Evolutionary conservation across 331 rosid genomes (phyloP), one percentile per base, ranked within the genome.

Genomic region (Rhamnella rubrinervis): DNA sequence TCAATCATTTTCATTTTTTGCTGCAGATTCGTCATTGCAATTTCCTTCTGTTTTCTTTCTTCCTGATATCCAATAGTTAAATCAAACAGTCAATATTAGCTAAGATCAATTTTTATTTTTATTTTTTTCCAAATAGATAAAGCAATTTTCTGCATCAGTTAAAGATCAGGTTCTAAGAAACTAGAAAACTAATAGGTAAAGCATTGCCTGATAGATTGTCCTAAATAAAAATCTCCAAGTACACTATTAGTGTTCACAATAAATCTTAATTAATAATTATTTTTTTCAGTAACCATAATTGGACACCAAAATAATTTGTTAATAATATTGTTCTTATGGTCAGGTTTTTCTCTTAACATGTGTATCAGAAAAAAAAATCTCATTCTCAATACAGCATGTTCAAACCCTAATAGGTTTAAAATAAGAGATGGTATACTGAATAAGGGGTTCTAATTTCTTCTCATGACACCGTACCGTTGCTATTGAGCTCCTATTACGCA

Each of bases 1-100:
- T 80, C 84, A 20, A 80, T 75, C 53, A 49, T 62, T 59, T 66
- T 71, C 37, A 75, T 71, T 63, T 75, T 71, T 49, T 66, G 50
- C 65, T 80, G 74, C 74, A 80, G 71, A 55, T 66, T 63, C 17
- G 31, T 67, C 72, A 66, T 71, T 28, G 77, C 70, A 67, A 16
- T 75, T 62, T 66, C 84, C 74, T 68, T 66, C 63, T 55, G 21
- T 25, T 19, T 21, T 71, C 64, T 61, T 20, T 75, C 66, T 55
- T 71, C 84, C 84, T 80, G 84, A 56, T 53, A 44, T 55, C 55
- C 57, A 7, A 55, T 47, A 37, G 40, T 37, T 56, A 28, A 71
- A 20, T 31, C 66, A 17, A 71, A 14, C 21, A 62, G 40, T 38
- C 67, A 70, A 37, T 28, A 35, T 58, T 60, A 16, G n/a, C 37